Evolutionary conservation across 192 early-diverging fungal species (phyloP).

Genomic region (Mortierella claussenii): DNA sequence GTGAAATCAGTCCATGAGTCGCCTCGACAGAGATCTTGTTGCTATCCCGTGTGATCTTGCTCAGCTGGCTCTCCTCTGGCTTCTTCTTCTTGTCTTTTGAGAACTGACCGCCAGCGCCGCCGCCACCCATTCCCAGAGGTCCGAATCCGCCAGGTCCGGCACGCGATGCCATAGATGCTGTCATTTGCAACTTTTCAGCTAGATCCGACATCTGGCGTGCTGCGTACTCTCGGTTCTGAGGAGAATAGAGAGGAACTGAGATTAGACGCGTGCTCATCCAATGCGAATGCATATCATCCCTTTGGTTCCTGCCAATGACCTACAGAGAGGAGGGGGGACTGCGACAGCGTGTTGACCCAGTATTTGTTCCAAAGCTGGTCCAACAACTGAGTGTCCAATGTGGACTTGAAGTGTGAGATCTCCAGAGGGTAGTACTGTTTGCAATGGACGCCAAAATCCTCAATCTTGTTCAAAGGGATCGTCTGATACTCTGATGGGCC

Average conservation of each 20-base stretch:
- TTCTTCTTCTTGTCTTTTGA: slow-evolving; percentile 64
- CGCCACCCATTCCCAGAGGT: slow-evolving; percentile 31
- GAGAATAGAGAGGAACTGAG: not conserved
- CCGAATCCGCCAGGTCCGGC: slow-evolving; percentile 57
- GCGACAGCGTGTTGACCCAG: slow-evolving; percentile 96
- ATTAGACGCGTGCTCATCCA: not conserved
- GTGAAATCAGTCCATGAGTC: slow-evolving; percentile 82
- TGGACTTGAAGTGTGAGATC: slow-evolving; percentile 93
- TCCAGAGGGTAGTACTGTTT: slow-evolving; percentile 92
- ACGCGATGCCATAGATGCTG: slow-evolving; percentile 67
- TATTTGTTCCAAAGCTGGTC: slow-evolving; percentile 98
- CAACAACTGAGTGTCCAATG: slow-evolving; percentile 84
- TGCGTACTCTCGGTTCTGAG: slow-evolving; percentile 83
- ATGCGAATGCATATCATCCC: not conserved
- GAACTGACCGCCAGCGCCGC: not conserved
- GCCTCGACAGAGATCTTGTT: slow-evolving; percentile 83
- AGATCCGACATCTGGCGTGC: slow-evolving; percentile 84
- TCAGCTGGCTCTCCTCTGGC: slow-evolving; percentile 69
- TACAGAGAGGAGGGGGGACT: slow-evolving; percentile 89
- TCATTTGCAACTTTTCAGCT: slow-evolving; percentile 85
- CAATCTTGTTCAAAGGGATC: slow-evolving; percentile 95
- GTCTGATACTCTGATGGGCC: slow-evolving; percentile 86
- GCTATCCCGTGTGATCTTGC: slow-evolving; percentile 79
- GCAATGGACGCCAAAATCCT: slow-evolving; percentile 97
- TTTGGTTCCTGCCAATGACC: not conserved